Percentiles rank a stretch among this genome's conserved stretches.
Evolutionary conservation across 805 yeast genomes (phyloP).

Genomic region (Metschnikowia baotianmanensis): DNA sequence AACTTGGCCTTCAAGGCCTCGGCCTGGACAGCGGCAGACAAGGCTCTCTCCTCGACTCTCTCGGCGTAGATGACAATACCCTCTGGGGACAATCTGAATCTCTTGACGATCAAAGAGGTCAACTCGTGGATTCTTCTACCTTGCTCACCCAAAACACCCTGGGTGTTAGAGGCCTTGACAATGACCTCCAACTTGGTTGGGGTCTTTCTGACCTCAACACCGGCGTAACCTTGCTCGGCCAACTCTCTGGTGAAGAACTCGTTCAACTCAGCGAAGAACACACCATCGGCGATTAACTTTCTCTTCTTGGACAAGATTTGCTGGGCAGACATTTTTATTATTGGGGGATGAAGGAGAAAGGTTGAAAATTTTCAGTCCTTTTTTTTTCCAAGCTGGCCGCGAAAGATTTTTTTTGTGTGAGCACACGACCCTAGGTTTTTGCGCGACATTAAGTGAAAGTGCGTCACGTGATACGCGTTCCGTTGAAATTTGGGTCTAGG

Average conservation of each 20-base stretch:
- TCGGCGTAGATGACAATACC: conserved; percentile 94
- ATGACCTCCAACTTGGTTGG: conserved; percentile 97
- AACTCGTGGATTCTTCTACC: conserved; percentile 99
- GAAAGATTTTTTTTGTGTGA: conserved; percentile 5
- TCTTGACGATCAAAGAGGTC: conserved; percentile 95
- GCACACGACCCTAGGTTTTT: conserved; percentile 6
- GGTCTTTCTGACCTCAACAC: conserved; percentile 99
- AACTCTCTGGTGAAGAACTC: conserved; percentile 99
- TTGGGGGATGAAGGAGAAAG: conserved; percentile 6
- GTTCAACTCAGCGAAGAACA: conserved; percentile 99
- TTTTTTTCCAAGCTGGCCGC: conserved; percentile 2
- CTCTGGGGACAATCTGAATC: conserved; percentile 95
- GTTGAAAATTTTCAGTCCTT: conserved; percentile 7
- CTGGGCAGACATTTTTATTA: conserved; percentile 25
- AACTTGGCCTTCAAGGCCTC: conserved; percentile 98
- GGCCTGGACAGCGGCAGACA: conserved; percentile 99
- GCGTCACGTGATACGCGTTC: neutral
- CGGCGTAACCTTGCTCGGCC: conserved; percentile 99
- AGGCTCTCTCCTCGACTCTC: conserved; percentile 99
- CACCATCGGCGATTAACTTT: conserved; percentile 99
- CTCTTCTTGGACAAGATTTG: conserved; percentile 88
- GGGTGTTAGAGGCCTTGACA: conserved; percentile 98
- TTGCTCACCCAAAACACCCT: conserved; percentile 98
- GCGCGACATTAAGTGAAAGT: neutral
- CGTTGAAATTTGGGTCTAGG: neutral